Evolutionary conservation across 495 filamentous ascomycete species (phyloP).

Genomic region (Aspergillus saccharolyticus): DNA sequence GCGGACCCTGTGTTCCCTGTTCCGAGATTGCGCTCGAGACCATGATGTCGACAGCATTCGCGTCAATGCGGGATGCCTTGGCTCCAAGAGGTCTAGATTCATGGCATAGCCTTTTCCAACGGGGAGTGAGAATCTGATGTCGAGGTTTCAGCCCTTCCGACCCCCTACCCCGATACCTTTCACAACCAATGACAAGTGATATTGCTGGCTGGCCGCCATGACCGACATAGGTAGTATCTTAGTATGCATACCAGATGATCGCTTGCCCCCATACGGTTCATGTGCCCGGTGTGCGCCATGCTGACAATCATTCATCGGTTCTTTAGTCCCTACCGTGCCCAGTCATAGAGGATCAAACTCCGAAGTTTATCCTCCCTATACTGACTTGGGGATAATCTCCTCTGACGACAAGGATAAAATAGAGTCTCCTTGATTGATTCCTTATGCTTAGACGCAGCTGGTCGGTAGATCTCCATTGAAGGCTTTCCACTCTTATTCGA

Average conservation of each 20-base stretch:
- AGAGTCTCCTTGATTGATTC: neutral
- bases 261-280: slow-evolving; percentile 14
- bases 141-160: slow-evolving; percentile 18
- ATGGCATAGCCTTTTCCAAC: slow-evolving; percentile 15
- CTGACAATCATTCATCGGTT: slow-evolving; percentile 13
- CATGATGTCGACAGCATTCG: slow-evolving; percentile 9
- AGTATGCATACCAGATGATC: slow-evolving; percentile 14
- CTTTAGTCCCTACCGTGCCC: slow-evolving; percentile 17
- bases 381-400: slow-evolving; percentile 9
- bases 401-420: neutral
- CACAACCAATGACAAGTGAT: slow-evolving; percentile 11
- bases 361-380: neutral
- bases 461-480: neutral
- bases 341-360: neutral
- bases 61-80: slow-evolving; percentile 6
- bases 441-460: neutral
- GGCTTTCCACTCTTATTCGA: neutral
- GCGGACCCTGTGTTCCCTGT: neutral
- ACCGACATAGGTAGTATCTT: slow-evolving; percentile 1
- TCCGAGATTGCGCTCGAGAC: neutral
- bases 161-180: slow-evolving; percentile 8
- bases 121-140: slow-evolving; percentile 8
- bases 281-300: slow-evolving; percentile 15
- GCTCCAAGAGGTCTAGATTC: slow-evolving; percentile 14
- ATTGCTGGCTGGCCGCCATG: neutral